Evolutionary conservation across 805 yeast genomes (phyloP), one percentile per base, ranked within the genome.

Genomic region (Yamadazyma nakazawae): DNA sequence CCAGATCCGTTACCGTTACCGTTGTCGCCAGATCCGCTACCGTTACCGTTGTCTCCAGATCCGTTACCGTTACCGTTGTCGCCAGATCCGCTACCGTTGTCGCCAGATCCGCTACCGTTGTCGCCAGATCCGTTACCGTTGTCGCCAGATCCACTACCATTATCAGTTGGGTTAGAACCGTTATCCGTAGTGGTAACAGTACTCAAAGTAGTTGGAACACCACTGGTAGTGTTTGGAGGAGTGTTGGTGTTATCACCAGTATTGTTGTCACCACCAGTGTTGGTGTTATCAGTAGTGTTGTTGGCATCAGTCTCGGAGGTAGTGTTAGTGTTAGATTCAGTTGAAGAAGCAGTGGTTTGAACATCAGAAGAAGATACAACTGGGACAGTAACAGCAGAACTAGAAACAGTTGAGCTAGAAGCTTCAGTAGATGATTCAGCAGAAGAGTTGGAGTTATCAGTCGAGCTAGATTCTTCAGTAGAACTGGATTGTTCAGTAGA

Each of bases 401-500:
- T 14, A 9, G 14, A 17, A 35, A 19, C 21, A 19, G 37, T 16
- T 2, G 37, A 16, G 11, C n/a, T 17, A 13, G 37, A 35, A n/a
- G 5, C 10, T 35, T 18, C 37, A 17, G 24, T 35, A 3, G 21
- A 16, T 8, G 37, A 16, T 35, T 35, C 37, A 18, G n/a, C 18
- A 12, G 54, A 52, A 18, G 28, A 45, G 12, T 50, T 37, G 38
- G 54, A 40, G 16, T 54, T 48, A 13, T 50, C 53, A 40, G 49
- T 11, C 25, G 53, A 52, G 35, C 41, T 7, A 9, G 39, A 34
- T 5, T 5, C 16, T 9, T 37, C 47, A 19, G 21, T 16, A 18
- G 21, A 9, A 9, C 48, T 42, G 37, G 47, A 4, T 16, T 24
- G 39, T 10, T 32, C 38, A 45, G 39, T 32, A 24, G 50, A 40